Evolutionary conservation across 495 filamentous ascomycete species (phyloP), one percentile per base, ranked within the genome.

Genomic region (Apodospora peruviana): DNA sequence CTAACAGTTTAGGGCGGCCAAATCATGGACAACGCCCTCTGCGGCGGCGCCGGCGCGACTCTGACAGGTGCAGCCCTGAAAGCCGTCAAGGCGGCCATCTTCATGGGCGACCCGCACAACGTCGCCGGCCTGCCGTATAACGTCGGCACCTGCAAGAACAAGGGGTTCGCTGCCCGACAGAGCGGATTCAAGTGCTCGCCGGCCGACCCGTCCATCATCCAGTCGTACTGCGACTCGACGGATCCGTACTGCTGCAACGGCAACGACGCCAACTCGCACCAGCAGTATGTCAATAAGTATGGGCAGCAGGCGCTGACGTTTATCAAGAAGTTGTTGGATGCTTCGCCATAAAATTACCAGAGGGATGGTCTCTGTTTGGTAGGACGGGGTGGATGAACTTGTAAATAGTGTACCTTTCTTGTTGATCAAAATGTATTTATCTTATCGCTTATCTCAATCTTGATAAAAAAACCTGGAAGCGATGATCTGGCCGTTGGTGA

Each of bases 221-320:
- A 84, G 59, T 80, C 76, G 5, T 85, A 84, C 70, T 85, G 81
- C 59, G 81, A 85, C 65, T 64, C 76, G 14, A 48, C 73, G 1
- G 81, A 84, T 56, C 81, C 81, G 0, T 83, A 81, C 64, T 85
- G 81, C 73, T 84, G 80, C 68, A 82, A 75, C 45, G 81, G 82
- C 45, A 82, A 68, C 58, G 68, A 84, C 57, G 67, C 69, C 4
- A 71, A 74, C 46, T 73, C 72, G 11, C 82, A 85, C 60, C 76
- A 83, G 59, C 72, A 75, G 9, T 85, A 85, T 50, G 81, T 76
- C 38, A 67, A 59, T 45, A 75, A 78, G 56, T 72, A 72, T 42
- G 67, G 69, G 8, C 42, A 53, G 18, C 47, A 64, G 47, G 69
- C 69, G 22, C 52, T 72, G 16, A 29, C 43, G 1, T 72, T 72